Percentiles rank a stretch among this genome's conserved stretches.
Conservation (phyloP, 2,329 filamentous ascomycete species). For the Aspergillus caelatus region DNA sequence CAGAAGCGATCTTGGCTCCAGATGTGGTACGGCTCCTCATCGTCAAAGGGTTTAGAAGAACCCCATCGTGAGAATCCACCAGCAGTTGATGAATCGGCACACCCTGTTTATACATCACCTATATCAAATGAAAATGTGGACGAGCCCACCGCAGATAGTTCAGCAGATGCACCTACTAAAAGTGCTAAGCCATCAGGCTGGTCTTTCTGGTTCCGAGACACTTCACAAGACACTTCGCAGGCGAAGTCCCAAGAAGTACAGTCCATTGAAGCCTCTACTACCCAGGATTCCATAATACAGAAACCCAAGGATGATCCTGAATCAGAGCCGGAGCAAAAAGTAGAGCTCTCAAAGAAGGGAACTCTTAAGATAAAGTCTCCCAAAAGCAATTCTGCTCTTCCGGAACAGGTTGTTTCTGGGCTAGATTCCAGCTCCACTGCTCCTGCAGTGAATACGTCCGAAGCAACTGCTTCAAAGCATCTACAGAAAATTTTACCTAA, state of each 20-base stretch:
- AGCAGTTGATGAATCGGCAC: constrained; percentile 16
- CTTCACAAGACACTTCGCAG: constrained; percentile 28
- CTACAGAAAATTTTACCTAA: constrained; percentile 45
- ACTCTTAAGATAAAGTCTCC: constrained; percentile 33
- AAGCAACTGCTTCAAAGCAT: constrained; percentile 38
- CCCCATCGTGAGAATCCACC: constrained; percentile 19
- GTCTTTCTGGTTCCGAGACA: constrained; percentile 46
- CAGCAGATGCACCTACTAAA: constrained; percentile 23
- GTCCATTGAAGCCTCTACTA: constrained; percentile 27
- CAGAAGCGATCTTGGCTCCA: constrained; percentile 49
- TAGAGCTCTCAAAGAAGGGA: constrained; percentile 31
- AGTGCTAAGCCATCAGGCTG: constrained; percentile 39
- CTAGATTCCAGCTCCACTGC: constrained; percentile 21
- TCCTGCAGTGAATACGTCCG: constrained; percentile 30
- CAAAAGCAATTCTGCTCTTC: constrained; percentile 26
- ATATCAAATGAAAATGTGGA: constrained; percentile 20
- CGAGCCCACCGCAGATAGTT: constrained; percentile 21
- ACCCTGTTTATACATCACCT: constrained; percentile 14
- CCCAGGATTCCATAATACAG: constrained; percentile 22
- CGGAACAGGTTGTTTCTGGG: constrained; percentile 24
- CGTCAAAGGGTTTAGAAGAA: constrained; percentile 30
- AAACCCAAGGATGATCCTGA: constrained; percentile 22
- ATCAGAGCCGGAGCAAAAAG: constrained; percentile 26
- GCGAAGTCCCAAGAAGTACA: constrained; percentile 29
- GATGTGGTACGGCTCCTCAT: constrained; percentile 43